A percentile compares a stretch with the other conserved stretches of the same genome.
Conservation (phyloP, 129 eudicot species). For the Flaveria bidentis region DNA sequence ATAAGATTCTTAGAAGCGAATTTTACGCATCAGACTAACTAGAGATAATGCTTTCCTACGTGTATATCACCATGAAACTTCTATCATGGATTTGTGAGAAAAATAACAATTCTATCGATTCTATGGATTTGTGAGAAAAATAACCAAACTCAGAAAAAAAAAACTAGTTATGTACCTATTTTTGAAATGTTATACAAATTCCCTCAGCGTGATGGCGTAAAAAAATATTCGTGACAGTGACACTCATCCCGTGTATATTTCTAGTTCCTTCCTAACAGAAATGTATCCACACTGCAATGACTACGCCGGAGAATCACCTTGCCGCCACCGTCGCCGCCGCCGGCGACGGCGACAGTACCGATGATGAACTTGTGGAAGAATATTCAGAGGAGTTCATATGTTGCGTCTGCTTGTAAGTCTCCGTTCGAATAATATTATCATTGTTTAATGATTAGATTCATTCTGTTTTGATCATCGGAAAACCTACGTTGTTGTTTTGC, state of each 20-base stretch:
- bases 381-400: conserved; percentile 54
- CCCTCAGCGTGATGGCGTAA: too few relatives aligned
- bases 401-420: conserved; percentile 59
- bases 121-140: too few relatives aligned
- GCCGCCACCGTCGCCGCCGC: neutral
- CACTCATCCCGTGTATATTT: neutral
- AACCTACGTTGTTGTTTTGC: conserved; percentile 9
- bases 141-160: too few relatives aligned
- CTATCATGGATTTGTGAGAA: too few relatives aligned
- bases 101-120: too few relatives aligned
- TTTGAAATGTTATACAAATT: too few relatives aligned
- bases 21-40: too few relatives aligned
- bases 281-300: conserved; percentile 23
- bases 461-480: neutral
- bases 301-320: conserved; percentile 10
- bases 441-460: neutral
- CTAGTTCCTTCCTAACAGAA: conserved; percentile 14
- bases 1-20: too few relatives aligned
- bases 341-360: neutral
- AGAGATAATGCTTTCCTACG: too few relatives aligned
- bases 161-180: too few relatives aligned
- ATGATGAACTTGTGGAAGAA: conserved; percentile 31
- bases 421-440: neutral
- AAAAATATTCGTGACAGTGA: too few relatives aligned
- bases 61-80: too few relatives aligned